These are phyloP conservation scores for Trichaptum fuscoviolaceum DNA, from an alignment of 768 basidiomycete genomes.

Conservation along the genomic window DNA sequence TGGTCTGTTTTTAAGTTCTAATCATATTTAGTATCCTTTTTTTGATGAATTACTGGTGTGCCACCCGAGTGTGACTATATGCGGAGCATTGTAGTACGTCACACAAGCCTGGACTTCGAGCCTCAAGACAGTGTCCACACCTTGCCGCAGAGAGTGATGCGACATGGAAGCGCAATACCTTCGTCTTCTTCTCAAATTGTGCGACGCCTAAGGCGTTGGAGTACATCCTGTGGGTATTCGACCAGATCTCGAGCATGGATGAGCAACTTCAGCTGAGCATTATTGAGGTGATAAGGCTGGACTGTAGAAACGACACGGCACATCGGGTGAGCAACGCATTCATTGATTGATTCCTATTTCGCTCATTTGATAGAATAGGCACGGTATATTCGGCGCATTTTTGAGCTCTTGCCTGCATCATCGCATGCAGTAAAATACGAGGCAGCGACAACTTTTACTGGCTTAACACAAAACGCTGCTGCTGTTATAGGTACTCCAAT, in stretches of 20 bases:
- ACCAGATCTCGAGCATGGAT: constrained; percentile 76
- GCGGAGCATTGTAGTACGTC: too few species aligned
- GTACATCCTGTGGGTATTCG: constrained; percentile 82
- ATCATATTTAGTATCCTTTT: too few species aligned
- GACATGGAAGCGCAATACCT: constrained; percentile 95
- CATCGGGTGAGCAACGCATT: constrained; percentile 56
- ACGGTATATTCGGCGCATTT: constrained; percentile 92
- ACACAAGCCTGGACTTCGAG: too few species aligned
- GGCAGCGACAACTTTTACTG: constrained; percentile 91
- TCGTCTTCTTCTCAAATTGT: constrained; percentile 85
- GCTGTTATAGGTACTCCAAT: constrained; percentile 78
- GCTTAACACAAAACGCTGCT: constrained; percentile 90
- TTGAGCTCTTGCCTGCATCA: constrained; percentile 82
- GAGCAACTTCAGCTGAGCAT: constrained; percentile 94
- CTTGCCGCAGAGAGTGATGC: constrained; percentile 93
- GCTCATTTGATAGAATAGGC: constrained; percentile 41
- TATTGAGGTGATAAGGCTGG: constrained; percentile 88
- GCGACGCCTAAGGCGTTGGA: constrained; percentile 90
- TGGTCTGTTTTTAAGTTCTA: too few species aligned
- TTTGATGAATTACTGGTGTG: too few species aligned
- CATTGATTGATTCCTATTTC: constrained; percentile 2
- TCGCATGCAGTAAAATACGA: constrained; percentile 97
- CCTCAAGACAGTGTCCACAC: too few species aligned
- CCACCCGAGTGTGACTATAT: too few species aligned
- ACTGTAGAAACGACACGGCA: constrained; percentile 80